Conservation (phyloP, 2,329 filamentous ascomycete genomes). For the Emmonsia crescens region DNA sequence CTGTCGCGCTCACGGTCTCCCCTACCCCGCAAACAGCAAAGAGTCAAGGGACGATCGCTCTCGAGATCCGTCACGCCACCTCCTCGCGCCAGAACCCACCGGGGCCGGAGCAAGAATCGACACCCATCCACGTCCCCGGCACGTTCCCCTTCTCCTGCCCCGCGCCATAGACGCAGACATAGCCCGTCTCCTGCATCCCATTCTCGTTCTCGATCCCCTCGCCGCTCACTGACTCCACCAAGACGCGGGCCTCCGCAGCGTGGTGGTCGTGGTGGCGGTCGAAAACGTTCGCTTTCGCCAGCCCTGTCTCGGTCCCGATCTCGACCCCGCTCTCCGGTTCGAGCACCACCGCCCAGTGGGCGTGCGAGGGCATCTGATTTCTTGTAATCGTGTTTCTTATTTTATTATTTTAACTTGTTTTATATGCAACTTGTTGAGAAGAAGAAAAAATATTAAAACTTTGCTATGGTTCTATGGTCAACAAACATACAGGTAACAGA, state of each 20-base stretch:
- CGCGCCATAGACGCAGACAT: constrained; percentile 12
- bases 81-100: constrained; percentile 17
- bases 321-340: constrained; percentile 15
- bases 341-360: constrained; percentile 5
- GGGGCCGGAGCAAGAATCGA: constrained; percentile 5
- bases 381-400: constrained; percentile 7
- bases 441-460: background rate
- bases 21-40: constrained; percentile 15
- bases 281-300: background rate
- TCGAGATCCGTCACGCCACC: constrained; percentile 16
- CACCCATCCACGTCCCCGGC: constrained; percentile 15
- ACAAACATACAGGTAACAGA: background rate
- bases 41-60: background rate
- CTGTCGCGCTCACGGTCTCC: constrained; percentile 14
- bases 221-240: constrained; percentile 15
- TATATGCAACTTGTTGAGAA: background rate
- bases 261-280: constrained; percentile 7
- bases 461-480: background rate
- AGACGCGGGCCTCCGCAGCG: constrained; percentile 5
- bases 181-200: constrained; percentile 7
- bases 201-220: constrained; percentile 15
- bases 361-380: constrained; percentile 13
- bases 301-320: constrained; percentile 10
- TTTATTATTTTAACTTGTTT: background rate
- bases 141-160: constrained; percentile 18